Base-by-base conservation (phyloP, 495 filamentous ascomycete genomes). In the Trichoderma asperelloides region DNA sequence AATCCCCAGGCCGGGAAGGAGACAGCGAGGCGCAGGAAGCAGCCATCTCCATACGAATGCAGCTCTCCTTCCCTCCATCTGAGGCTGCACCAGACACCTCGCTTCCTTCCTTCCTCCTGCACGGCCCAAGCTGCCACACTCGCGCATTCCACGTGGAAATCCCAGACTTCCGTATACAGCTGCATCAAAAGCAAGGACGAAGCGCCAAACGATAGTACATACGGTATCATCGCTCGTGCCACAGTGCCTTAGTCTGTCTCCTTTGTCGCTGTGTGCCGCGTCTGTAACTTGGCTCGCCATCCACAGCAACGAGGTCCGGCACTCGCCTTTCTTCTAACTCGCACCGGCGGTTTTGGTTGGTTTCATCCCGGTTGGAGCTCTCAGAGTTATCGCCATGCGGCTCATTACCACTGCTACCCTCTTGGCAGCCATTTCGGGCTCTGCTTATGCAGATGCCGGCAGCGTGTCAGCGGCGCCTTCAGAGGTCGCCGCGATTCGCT, bases 401-500 rank as follows among this genome's bases (percentile, higher is more conserved):
- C 47, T 51, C 47, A 51, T 51, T n/a, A 21, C n/a, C 18, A 51
- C 47, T 51, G n/a, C 47, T 21, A 51, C 47, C 47, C 47, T 60
- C 55, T 60, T 60, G 55, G 55, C 55, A 15, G 16, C 55, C 25
- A 8, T 60, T 18, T 13, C 28, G 7, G 55, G 55, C 25, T 21
- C 12, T 33, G 55, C 55, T 30, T 28, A 60, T 30, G 27, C 25
- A 12, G 13, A 28, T 25, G 27, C 55, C 55, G 13, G 25, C 55
- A 30, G 55, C 55, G 55, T 30, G 25, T 60, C 55, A 30, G 25
- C 55, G 16, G 55, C 55, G 12, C 9, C 55, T 18, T 60, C 55
- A 23, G 55, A 60, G 55, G 55, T 66, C n/a, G 43, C 65, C 2
- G 57, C 57, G 9, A 55, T 41, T 12, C 55, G 66, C 27, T 43